Conservation (phyloP, 2,329 filamentous ascomycete species). For the Diaporthe velutina region DNA sequence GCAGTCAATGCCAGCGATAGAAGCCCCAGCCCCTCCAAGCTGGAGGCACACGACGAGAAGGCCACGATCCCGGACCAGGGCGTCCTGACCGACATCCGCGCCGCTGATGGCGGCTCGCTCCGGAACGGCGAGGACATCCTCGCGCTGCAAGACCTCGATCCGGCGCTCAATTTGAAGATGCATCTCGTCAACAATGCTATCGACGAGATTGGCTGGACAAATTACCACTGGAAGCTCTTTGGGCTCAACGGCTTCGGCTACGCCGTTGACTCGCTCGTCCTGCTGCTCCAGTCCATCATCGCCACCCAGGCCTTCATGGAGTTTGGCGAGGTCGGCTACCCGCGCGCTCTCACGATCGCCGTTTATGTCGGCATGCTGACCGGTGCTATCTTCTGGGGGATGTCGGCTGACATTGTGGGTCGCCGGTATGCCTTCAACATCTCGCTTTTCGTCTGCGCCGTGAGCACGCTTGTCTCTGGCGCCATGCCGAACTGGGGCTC, state of each 20-base stretch:
- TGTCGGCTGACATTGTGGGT: conserved; percentile 76
- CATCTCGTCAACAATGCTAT: conserved; percentile 68
- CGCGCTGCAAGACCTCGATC: conserved; percentile 63
- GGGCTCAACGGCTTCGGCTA: conserved; percentile 72
- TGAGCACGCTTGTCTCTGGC: conserved; percentile 72
- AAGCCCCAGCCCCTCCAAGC: conserved; percentile 4
- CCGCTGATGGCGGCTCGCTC: conserved; percentile 27
- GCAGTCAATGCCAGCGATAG: neutral
- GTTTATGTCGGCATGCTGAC: conserved; percentile 68
- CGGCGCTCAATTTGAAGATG: conserved; percentile 68
- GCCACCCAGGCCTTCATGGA: conserved; percentile 69
- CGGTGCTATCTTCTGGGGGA: conserved; percentile 77
- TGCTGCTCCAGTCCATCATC: conserved; percentile 73
- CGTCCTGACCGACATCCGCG: neutral
- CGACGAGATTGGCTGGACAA: conserved; percentile 73
- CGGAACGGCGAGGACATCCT: conserved; percentile 55
- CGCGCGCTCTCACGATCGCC: conserved; percentile 71
- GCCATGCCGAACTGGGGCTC: conserved; percentile 75
- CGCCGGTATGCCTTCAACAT: conserved; percentile 77
- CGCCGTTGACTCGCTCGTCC: conserved; percentile 60
- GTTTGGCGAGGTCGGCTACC: conserved; percentile 67
- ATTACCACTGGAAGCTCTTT: conserved; percentile 71
- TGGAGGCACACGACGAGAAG: conserved; percentile 20
- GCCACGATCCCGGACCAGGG: neutral
- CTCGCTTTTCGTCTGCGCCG: conserved; percentile 72